Evolutionary conservation across 139 green algal genomes (phyloP).

Genomic region (Pleodorina starrii): DNA sequence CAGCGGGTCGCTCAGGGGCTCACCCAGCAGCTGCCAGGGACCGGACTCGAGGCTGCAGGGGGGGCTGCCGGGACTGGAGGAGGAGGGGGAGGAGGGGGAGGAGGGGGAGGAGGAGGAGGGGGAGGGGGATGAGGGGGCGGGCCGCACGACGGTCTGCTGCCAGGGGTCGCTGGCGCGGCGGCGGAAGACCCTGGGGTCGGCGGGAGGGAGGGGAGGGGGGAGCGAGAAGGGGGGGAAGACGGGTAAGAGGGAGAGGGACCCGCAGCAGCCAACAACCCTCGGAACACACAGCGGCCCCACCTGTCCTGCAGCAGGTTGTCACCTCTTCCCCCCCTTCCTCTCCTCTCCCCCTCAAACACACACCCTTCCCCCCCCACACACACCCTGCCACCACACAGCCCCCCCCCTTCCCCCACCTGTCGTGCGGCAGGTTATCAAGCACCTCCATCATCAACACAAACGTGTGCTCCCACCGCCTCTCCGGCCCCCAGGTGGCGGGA

Average conservation of each 20-base stretch:
- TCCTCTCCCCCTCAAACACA: neutral
- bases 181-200: conserved; percentile 40
- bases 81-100: neutral
- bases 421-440: conserved; percentile 91
- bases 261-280: too few species aligned
- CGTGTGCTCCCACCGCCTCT: conserved; percentile 51
- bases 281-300: too few species aligned
- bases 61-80: neutral
- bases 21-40: conserved; percentile 64
- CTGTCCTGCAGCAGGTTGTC: too few species aligned
- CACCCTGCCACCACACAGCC: neutral
- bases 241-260: too few species aligned
- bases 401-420: conserved; percentile 51
- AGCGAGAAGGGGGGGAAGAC: too few species aligned
- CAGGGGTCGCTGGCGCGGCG: conserved; percentile 38
- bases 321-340: too few species aligned
- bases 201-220: neutral
- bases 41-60: conserved; percentile 37
- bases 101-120: neutral
- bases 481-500: conserved; percentile 56
- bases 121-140: neutral
- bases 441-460: conserved; percentile 88
- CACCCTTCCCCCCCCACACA: neutral
- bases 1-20: conserved; percentile 74
- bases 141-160: conserved; percentile 55